Base-by-base conservation (phyloP, 306 rosid species). In the Rosa rugosa region DNA sequence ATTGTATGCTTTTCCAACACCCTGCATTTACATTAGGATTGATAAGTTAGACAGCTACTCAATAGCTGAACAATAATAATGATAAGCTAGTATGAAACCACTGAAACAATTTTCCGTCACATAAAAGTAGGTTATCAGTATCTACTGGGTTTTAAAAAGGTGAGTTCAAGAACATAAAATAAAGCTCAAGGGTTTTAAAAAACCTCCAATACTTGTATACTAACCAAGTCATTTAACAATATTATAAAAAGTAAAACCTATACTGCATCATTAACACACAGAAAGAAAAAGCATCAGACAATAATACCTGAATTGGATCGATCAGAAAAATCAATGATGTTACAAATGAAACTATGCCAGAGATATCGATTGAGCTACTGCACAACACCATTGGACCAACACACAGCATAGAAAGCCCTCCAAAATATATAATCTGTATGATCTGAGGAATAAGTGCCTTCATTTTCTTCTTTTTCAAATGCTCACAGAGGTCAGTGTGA, bases 401-500 rank as follows among this genome's bases (percentile, higher is more conserved):
- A 20, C 86, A 89, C 77, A 94, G 75, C 45, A 87, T 23, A 80
- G 75, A 80, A 56, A 94, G 83, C 47, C 81, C 77, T 65, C 92
- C 94, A 23, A 90, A 87, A 78, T 90, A 94, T 74, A 92, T 79
- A 71, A 90, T 83, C 75, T 92, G 94, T 67, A 84, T 67, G 34
- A 90, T 84, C 89, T 88, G 98, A 77, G 98, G 98, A 85, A 90
- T 88, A 60, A 92, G 75, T 22, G 96, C 94, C 79, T 92, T 94
- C 97, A 94, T 90, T 83, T 86, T 94, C 85, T 83, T 94, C 87
- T 92, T 94, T 80, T 81, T 86, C 85, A 90, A 82, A 73, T 41
- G 86, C 72, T 81, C 87, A 74, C 67, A 87, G 72, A 83, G 82
- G 87, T 94, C 94, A 50, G 84, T 73, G 66, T 50, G 83, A 80